Evolutionary conservation across 2,329 filamentous ascomycete genomes (phyloP), one percentile per base, ranked within the genome.

Genomic region (Cytospora schulzeri): DNA sequence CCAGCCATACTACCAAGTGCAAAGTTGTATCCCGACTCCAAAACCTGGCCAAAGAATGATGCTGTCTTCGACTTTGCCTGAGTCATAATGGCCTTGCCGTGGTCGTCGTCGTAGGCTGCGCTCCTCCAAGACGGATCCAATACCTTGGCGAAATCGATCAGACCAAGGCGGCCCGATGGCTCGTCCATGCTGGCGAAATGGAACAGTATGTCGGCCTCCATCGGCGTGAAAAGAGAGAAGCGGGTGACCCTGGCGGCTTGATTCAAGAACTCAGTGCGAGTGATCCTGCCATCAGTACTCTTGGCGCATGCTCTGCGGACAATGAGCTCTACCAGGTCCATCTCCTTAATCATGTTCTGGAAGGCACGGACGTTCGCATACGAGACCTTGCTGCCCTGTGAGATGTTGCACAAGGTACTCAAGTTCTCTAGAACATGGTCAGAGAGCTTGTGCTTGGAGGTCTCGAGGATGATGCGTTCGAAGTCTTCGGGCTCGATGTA

Each of bases 181-280:
- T 95, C 90, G 74, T 97, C 92, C 62, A 98, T 84, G 67, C 93
- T 92, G 66, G 95, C 95, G 77, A 99, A 99, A 80, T 98, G 95
- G 83, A 99, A 99, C 50, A 99, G 86, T 68, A 99, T 97, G 74
- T 99, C 95, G 50, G 94, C 93, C 78, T 99, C 95, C 93, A 98
- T 97, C 15, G 95, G 95, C 0, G 95, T 98, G 79, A 98, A 97
- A 41, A 96, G 86, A 15, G 93, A 96, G 82, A 97, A 99, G 68
- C 95, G 89, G 28, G 94, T 96, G 73, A 95, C 88, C 69, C 89
- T 89, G 53, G 94, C 90, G 14, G 95, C 94, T 80, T 97, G 93
- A 77, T 97, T 94, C 68, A 98, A 80, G 79, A 99, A 99, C 73
- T 98, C 95, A 52, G 92, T 86, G 60, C 93, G 88, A 5, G 94